Base-by-base conservation (phyloP, 2,329 filamentous ascomycete species). In the Venturia nashicola region DNA sequence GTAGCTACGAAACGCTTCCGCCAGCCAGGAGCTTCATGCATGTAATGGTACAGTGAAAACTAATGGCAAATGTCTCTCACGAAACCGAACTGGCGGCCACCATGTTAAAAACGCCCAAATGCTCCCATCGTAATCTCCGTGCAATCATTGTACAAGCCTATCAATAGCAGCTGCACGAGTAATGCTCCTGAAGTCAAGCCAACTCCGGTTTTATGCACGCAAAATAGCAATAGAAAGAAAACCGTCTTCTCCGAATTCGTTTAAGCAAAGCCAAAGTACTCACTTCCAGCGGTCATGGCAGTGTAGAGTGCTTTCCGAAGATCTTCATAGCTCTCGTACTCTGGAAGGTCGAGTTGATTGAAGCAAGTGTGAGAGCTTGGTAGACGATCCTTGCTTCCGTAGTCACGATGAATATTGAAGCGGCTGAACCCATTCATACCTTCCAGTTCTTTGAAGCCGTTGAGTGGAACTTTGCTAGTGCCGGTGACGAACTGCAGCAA, bases 401-500 rank as follows among this genome's bases (percentile, higher is more conserved):
- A 97, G 76, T 97, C 94, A 68, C 94, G 91, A 74, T 99, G 94
- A 67, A 99, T 97, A 75, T 97, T 99, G 86, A 99, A 99, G 68
- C 91, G 87, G 76, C 89, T 96, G 75, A 97, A 87, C 46, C 94
- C 94, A 72, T 99, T 97, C 94, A 99, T 99, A 68, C 94, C 95
- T 78, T 99, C 95, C 7, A 99, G 84, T 76, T 99, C 94, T 78
- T 96, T 97, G 83, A 99, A 99, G 14, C 94, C 94, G 70, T 99
- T 99, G 61, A 99, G 85, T 46, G 94, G 94, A 59, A 99, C 95
- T 78, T 99, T 99, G 75, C 90, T 95, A 20, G 95, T 99, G 74
- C 94, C 94, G 1, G 95, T 99, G 68, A 99, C 94, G 74, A 99
- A 99, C 72, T 99, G 94, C 55, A 99, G 83, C 67, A 99, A 80